Percentiles rank a stretch among this genome's conserved stretches.
phyloP scores from a whole-genome alignment of 2,329 filamentous ascomycete species.

The Rutstroemia sp. region DNA sequence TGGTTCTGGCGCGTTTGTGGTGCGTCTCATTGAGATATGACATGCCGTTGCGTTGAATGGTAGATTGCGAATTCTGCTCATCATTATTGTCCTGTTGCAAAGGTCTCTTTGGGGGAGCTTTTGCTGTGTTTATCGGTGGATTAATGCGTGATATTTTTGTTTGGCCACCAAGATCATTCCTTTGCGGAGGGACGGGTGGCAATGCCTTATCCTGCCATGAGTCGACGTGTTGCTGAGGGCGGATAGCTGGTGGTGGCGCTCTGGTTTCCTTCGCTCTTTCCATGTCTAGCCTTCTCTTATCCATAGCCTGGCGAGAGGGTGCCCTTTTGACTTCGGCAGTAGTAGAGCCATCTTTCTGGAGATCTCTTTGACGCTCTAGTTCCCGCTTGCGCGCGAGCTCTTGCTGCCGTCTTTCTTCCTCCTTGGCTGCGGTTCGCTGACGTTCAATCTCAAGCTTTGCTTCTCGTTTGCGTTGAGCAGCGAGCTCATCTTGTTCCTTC shows the following conservation, averaged over 20 bases:
- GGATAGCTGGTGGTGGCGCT: constrained; percentile 52
- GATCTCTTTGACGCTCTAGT: constrained; percentile 39
- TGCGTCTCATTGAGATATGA: constrained; percentile 54
- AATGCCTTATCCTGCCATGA: constrained; percentile 26
- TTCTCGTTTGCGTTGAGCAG: constrained; percentile 70
- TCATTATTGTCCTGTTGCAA: constrained; percentile 58
- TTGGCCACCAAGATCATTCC: constrained; percentile 18
- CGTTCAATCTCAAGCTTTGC: constrained; percentile 76
- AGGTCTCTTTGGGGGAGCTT: constrained; percentile 67
- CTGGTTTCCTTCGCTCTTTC: constrained; percentile 59
- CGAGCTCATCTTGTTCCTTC: constrained; percentile 78
- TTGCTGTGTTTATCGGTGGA: constrained; percentile 52
- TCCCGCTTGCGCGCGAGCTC: constrained; percentile 55
- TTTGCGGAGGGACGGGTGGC: constrained; percentile 23
- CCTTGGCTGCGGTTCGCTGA: constrained; percentile 59
- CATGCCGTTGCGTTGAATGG: constrained; percentile 48
- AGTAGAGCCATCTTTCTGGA: constrained; percentile 35
- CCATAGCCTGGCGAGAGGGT: constrained; percentile 50
- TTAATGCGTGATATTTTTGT: constrained; percentile 46
- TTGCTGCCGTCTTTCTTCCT: constrained; percentile 56
- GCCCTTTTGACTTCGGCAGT: constrained; percentile 58
- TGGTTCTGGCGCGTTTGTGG: constrained; percentile 71
- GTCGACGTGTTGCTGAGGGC: constrained; percentile 42
- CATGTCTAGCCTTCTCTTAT: constrained; percentile 42
- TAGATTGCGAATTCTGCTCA: constrained; percentile 36